A percentile compares a stretch with the other conserved stretches of the same genome.
Evolutionary conservation across 257 asterid species (phyloP).

Genomic region (Solanum habrochaites): DNA sequence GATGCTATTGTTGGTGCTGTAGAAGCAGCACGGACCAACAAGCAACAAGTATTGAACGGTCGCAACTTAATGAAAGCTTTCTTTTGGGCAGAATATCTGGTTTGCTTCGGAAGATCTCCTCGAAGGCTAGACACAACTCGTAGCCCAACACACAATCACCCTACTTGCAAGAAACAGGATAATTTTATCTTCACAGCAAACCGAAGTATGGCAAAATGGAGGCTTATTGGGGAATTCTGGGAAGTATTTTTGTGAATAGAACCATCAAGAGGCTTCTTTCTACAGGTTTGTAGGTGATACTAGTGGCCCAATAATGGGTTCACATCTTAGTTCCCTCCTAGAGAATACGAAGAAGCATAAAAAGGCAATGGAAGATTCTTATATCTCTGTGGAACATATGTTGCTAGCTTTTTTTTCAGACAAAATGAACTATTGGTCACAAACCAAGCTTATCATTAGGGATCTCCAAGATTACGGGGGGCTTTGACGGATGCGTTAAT

Average conservation of each 20-base stretch:
- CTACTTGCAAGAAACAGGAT: constrained; percentile 60
- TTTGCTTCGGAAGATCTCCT: constrained; percentile 74
- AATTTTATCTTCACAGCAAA: constrained; percentile 67
- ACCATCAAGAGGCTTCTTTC: background rate
- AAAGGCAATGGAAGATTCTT: constrained; percentile 81
- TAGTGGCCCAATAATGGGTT: constrained; percentile 66
- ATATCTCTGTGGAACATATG: constrained; percentile 89
- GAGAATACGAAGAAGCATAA: constrained; percentile 60
- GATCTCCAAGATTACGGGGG: constrained; percentile 50
- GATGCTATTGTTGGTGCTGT: constrained; percentile 66
- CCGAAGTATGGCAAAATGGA: constrained; percentile 38
- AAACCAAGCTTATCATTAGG: no score
- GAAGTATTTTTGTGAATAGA: background rate
- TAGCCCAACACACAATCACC: no score
- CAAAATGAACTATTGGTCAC: no score
- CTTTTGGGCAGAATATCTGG: constrained; percentile 89
- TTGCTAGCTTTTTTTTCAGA: constrained; percentile 62
- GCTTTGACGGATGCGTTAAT: constrained; percentile 75
- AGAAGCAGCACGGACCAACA: constrained; percentile 58
- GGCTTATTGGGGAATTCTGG: background rate
- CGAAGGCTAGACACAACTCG: no score
- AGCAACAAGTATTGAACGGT: constrained; percentile 79
- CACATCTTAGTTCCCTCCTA: constrained; percentile 51
- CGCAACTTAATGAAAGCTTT: constrained; percentile 88
- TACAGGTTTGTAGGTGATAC: constrained; percentile 72